Conservation (phyloP, 352 stramenopile genomes). For the Globisporangium rhizosaccharum region DNA sequence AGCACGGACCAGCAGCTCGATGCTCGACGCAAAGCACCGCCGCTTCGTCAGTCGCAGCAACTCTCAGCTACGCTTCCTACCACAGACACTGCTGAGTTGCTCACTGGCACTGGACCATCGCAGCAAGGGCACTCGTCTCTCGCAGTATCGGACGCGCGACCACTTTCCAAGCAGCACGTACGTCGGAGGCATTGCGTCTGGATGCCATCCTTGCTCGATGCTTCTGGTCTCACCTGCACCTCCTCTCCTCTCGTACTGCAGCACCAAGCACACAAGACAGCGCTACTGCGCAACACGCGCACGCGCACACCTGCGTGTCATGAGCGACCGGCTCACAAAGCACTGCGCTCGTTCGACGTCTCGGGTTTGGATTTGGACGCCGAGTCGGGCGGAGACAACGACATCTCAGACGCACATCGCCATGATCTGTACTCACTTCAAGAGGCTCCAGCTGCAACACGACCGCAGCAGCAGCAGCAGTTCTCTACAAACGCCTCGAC, state of each 20-base stretch:
- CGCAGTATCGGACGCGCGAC: neutral
- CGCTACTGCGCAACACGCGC: conserved; percentile 21
- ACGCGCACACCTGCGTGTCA: conserved; percentile 31
- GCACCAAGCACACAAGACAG: conserved; percentile 12
- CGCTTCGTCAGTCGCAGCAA: neutral
- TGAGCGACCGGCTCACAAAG: conserved; percentile 22
- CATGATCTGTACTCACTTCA: conserved; percentile 23
- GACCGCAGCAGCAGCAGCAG: too few relatives aligned
- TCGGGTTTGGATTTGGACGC: conserved; percentile 4
- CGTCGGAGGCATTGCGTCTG: too few relatives aligned
- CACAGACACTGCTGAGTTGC: neutral
- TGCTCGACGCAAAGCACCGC: too few relatives aligned
- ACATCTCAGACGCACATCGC: conserved; percentile 1
- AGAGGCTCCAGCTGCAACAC: neutral
- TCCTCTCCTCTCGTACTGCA: neutral
- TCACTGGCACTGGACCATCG: neutral
- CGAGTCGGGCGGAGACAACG: neutral
- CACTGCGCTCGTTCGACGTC: conserved; percentile 4
- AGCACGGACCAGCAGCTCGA: too few relatives aligned
- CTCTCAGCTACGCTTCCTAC: neutral
- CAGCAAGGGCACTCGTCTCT: neutral
- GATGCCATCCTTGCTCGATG: too few relatives aligned
- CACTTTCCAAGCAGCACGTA: neutral
- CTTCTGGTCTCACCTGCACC: too few relatives aligned
- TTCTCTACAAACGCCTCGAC: neutral